These are phyloP conservation scores for Juncus effusus DNA, from an alignment of 176 grass and related monocot genomes.

Conservation along the genomic window DNA sequence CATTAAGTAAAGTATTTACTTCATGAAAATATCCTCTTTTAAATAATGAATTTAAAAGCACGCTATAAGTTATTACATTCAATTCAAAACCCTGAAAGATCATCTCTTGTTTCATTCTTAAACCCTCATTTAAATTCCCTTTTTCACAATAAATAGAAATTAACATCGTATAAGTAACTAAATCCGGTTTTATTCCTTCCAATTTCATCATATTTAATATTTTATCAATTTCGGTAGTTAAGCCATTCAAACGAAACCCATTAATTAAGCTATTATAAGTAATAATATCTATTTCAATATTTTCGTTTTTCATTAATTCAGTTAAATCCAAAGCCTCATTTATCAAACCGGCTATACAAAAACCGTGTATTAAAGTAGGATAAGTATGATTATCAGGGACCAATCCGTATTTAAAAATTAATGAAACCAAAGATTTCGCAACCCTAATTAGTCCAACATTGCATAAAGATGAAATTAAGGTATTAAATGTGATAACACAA, in stretches of 20 bases:
- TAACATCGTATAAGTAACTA: constrained; percentile 86
- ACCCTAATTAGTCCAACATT: constrained; percentile 44
- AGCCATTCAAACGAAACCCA: constrained; percentile 54
- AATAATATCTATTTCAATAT: constrained; percentile 49
- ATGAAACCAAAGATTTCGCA: constrained; percentile 66
- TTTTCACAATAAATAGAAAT: constrained; percentile 59
- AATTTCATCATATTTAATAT: constrained; percentile 59
- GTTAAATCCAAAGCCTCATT: constrained; percentile 57
- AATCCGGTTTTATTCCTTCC: constrained; percentile 66
- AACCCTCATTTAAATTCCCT: constrained; percentile 73
- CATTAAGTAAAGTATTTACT: constrained; percentile 65
- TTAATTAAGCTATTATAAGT: constrained; percentile 87
- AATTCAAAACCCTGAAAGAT: constrained; percentile 55
- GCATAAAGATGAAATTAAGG: constrained; percentile 60
- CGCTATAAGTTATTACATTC: constrained; percentile 89
- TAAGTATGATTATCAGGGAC: constrained; percentile 52
- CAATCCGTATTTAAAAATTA: constrained; percentile 85
- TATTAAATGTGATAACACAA: constrained; percentile 59
- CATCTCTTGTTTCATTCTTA: constrained; percentile 71
- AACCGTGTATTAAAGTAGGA: constrained; percentile 70
- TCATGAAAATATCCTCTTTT: constrained; percentile 64
- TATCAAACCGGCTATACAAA: constrained; percentile 38
- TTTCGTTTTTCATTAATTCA: constrained; percentile 42
- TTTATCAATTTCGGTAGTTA: constrained; percentile 51
- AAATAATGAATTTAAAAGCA: constrained; percentile 67